Conservation (phyloP, 176 grass and related monocot species). For the Canna indica region DNA sequence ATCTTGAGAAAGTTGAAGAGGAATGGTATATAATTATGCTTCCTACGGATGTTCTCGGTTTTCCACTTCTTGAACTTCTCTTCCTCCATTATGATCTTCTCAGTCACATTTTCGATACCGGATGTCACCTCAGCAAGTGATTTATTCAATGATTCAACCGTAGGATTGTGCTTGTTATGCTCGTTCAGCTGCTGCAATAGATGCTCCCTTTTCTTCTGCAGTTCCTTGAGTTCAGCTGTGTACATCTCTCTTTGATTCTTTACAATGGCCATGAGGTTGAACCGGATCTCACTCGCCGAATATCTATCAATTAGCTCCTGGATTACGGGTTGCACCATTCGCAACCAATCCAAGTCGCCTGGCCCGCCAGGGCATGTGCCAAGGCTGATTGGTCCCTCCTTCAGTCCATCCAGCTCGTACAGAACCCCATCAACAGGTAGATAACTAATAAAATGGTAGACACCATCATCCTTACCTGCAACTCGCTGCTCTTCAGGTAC, state of each 20-base stretch:
- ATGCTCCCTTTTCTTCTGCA: slow-evolving; percentile 81
- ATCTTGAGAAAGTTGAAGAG: slow-evolving; percentile 94
- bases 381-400: slow-evolving; percentile 77
- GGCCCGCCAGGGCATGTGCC: slow-evolving; percentile 54
- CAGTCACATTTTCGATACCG: slow-evolving; percentile 66
- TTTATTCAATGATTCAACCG: slow-evolving; percentile 40
- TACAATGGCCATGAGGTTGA: slow-evolving; percentile 80
- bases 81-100: slow-evolving; percentile 99
- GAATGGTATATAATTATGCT: slow-evolving; percentile 93
- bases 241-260: slow-evolving; percentile 86
- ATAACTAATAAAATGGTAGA: slow-evolving; percentile 95
- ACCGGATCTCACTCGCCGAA: slow-evolving; percentile 74
- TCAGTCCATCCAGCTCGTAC: slow-evolving; percentile 91
- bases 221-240: slow-evolving; percentile 68
- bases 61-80: slow-evolving; percentile 98
- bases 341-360: slow-evolving; percentile 63
- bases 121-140: slow-evolving; percentile 72
- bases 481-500: slow-evolving; percentile 63
- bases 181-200: slow-evolving; percentile 57
- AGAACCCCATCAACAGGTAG: slow-evolving; percentile 69
- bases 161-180: slow-evolving; percentile 10
- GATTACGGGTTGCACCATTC: slow-evolving; percentile 55
- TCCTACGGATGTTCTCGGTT: slow-evolving; percentile 84
- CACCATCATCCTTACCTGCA: slow-evolving; percentile 69
- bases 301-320: slow-evolving; percentile 55